Evolutionary conservation across 306 rosid species (phyloP).

Genomic region (Lotus japonicus): DNA sequence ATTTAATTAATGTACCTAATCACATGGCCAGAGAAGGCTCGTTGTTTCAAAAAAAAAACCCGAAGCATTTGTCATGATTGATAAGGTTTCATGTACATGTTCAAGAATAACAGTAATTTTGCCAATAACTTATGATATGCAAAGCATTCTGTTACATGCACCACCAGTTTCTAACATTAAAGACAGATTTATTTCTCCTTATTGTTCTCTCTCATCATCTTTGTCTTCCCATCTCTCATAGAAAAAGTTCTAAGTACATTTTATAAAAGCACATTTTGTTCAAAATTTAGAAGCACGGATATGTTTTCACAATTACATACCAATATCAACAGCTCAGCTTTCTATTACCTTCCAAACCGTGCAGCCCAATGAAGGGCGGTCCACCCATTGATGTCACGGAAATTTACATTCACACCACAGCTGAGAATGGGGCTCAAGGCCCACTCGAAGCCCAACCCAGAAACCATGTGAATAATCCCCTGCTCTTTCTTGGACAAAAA

Average conservation of each 20-base stretch:
- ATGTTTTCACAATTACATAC: neutral
- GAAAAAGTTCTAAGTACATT: too few species aligned
- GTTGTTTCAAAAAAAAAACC: neutral
- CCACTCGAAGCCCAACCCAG: constrained; percentile 94
- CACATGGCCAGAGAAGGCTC: neutral
- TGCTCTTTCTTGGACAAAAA: constrained; percentile 86
- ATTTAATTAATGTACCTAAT: neutral
- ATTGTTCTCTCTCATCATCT: neutral
- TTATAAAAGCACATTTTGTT: constrained; percentile 2
- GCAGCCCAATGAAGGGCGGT: constrained; percentile 99
- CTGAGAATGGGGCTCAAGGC: constrained; percentile 75
- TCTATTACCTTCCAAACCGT: constrained; percentile 79
- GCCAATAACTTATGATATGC: neutral
- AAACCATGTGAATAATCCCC: constrained; percentile 81
- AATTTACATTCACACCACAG: constrained; percentile 71
- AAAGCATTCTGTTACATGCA: neutral
- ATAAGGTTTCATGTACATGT: neutral
- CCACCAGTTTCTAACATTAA: constrained; percentile 3
- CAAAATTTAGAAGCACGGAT: constrained; percentile 5
- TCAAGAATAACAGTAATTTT: neutral
- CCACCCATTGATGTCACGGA: constrained; percentile 93
- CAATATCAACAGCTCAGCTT: constrained; percentile 6
- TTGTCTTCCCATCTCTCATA: neutral
- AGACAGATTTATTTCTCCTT: neutral
- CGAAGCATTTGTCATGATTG: constrained; percentile 5